A percentile compares a stretch with the other conserved stretches of the same genome.
phyloP scores from a whole-genome alignment of 768 basidiomycete species.

The Crassisporium funariophilum region DNA sequence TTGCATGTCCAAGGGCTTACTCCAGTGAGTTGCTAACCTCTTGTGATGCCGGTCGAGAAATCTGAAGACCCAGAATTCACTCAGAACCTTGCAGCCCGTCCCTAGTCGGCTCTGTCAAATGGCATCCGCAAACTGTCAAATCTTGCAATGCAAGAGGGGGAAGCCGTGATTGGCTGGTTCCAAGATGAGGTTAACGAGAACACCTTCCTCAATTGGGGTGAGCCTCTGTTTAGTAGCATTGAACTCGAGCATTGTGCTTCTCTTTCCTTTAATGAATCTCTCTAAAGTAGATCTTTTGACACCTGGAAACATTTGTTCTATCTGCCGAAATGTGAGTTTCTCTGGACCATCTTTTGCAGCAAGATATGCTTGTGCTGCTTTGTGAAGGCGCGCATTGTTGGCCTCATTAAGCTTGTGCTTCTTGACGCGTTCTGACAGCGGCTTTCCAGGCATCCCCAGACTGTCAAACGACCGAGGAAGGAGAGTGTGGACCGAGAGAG shows the following conservation, averaged over 20 bases:
- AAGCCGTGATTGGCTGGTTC: slow-evolving; percentile 29
- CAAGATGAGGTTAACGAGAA: slow-evolving; percentile 30
- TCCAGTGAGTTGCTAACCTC: slow-evolving; percentile 32
- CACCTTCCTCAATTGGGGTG: slow-evolving; percentile 25
- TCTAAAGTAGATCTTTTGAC: slow-evolving; percentile 16
- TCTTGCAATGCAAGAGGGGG: slow-evolving; percentile 15
- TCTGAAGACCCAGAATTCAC: slow-evolving; percentile 10
- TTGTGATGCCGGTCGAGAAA: slow-evolving; percentile 30
- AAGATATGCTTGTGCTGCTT: background rate
- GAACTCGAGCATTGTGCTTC: slow-evolving; percentile 12
- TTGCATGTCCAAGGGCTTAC: slow-evolving; percentile 32
- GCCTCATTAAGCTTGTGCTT: too few species aligned
- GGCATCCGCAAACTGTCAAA: background rate
- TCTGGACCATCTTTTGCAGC: background rate
- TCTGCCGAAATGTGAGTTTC: background rate
- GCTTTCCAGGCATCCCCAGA: background rate
- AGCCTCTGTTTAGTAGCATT: slow-evolving; percentile 27
- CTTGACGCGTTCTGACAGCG: too few species aligned
- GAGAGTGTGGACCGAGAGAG: background rate
- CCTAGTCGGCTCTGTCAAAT: background rate
- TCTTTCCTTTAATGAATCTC: slow-evolving; percentile 18
- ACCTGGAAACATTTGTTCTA: background rate
- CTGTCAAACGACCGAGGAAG: background rate
- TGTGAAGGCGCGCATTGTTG: too few species aligned
- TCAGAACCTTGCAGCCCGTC: background rate